Base-by-base conservation (phyloP, 495 filamentous ascomycete species). In the Durotheca rogersii region DNA sequence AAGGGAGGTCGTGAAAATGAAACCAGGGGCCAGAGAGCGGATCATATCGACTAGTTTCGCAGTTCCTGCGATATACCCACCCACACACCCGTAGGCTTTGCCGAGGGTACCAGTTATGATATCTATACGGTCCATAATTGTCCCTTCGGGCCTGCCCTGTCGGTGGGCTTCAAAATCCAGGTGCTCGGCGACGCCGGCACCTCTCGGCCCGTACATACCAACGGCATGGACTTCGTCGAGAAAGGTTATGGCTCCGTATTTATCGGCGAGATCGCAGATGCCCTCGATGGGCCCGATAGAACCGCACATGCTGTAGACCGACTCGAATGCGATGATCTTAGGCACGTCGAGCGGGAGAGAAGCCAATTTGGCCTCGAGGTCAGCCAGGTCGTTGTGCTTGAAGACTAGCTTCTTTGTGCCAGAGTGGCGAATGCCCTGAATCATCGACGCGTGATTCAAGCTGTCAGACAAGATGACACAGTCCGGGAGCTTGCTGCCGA, bases 261-360 rank as follows among this genome's bases (percentile, higher is more conserved):
- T 96, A 44, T 97, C 90, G 10, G 93, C 90, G 17, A 98, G 75
- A 66, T 97, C 90, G 66, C 90, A 95, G 45, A 98, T 97, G 65
- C 86, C 82, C 70, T 89, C 89, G 53, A 98, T 97, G 2, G 93
- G 94, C 0, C 89, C 94, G 64, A 98, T 87, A 16, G 89, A 94
- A 51, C 93, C 93, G 69, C 94, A 98, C 93, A 98, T 98, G 73
- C 88, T 93, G 71, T 98, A 98, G 17, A 98, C 93, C 12, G 88
- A 94, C 71, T 98, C 93, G 56, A 97, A 98, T 14, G 93, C 93
- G 53, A 98, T 98, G 50, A 98, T 95, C 78, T 98, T 98, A 34
- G 93, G 93, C 20, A 88, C 78, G 34, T 90, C 75, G 1, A 84
- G 66, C 0, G 92, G 90, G 23, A 98, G 78, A 11, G 89, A 86